phyloP scores from a whole-genome alignment of 306 rosid species.

The Citrullus colocynthis region DNA sequence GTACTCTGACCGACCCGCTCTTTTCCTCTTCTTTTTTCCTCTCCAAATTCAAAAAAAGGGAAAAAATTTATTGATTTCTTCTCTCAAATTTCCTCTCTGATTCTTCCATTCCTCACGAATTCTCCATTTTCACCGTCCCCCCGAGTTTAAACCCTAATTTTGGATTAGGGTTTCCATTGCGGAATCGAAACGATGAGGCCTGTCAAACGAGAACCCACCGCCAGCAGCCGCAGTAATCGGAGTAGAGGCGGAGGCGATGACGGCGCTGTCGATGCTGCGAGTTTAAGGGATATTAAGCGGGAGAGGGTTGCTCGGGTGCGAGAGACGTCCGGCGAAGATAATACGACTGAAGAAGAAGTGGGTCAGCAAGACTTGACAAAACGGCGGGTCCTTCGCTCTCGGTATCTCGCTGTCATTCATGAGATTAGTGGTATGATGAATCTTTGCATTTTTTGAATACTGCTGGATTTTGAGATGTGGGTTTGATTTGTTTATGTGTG shows the following conservation, averaged over 20 bases:
- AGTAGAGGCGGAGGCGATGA: neutral
- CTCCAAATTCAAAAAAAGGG: neutral
- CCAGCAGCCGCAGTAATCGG: neutral
- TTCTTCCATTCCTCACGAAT: neutral
- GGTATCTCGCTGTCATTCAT: constrained; percentile 34
- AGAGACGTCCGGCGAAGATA: constrained; percentile 5
- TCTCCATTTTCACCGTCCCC: neutral
- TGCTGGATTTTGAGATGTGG: neutral
- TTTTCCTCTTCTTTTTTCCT: neutral
- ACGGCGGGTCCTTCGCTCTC: constrained; percentile 57
- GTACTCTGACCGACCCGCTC: neutral
- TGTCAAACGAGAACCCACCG: constrained; percentile 12
- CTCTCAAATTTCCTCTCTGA: neutral
- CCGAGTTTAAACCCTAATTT: neutral
- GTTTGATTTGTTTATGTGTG: neutral
- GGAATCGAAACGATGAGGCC: neutral
- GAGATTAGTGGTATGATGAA: constrained; percentile 38
- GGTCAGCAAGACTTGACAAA: constrained; percentile 23
- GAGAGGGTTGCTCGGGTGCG: constrained; percentile 17
- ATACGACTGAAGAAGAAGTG: constrained; percentile 7
- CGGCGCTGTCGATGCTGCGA: neutral
- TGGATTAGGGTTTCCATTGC: neutral
- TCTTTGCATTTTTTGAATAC: neutral
- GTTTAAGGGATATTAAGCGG: constrained; percentile 25
- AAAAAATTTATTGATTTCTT: neutral